Percentiles rank a stretch among this genome's conserved stretches.
Evolutionary conservation across 2,329 filamentous ascomycete genomes (phyloP).

Genomic region (Fusarium globosum): DNA sequence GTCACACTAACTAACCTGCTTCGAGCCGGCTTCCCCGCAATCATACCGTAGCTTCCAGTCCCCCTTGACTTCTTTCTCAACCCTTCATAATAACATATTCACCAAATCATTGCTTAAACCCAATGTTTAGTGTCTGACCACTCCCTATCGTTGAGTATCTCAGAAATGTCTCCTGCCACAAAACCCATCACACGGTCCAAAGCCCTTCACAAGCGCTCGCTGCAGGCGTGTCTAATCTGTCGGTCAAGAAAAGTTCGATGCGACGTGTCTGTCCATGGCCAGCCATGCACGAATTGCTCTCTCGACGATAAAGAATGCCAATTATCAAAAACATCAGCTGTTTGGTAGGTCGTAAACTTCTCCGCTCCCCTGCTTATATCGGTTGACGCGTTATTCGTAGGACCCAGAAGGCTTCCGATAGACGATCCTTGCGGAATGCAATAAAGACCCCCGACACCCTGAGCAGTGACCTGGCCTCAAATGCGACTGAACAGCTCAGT

Average conservation of each 20-base stretch:
- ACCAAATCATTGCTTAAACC: not conserved
- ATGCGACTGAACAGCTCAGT: fast-evolving
- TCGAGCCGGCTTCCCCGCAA: not conserved
- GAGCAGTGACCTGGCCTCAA: not conserved
- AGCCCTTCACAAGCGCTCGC: not conserved
- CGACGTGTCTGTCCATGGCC: not conserved
- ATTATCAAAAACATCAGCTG: not conserved
- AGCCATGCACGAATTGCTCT: not conserved
- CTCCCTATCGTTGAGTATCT: too few relatives aligned
- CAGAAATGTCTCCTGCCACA: not conserved
- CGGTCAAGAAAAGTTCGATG: constrained; percentile 5
- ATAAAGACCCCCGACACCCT: not conserved
- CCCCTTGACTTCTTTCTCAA: not conserved
- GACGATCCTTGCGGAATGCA: not conserved
- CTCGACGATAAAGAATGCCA: not conserved
- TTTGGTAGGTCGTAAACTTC: not conserved
- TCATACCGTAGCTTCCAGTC: not conserved
- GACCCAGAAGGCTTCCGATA: not conserved
- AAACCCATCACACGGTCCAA: not conserved
- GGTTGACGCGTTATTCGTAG: not conserved
- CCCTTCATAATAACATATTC: too few relatives aligned
- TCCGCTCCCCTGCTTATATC: fast-evolving
- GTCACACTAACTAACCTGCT: not conserved
- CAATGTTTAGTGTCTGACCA: not conserved
- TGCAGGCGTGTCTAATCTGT: not conserved